Evolutionary conservation across 495 filamentous ascomycete genomes (phyloP), one percentile per base, ranked within the genome.

Genomic region (Rostrohypoxylon terebratum): DNA sequence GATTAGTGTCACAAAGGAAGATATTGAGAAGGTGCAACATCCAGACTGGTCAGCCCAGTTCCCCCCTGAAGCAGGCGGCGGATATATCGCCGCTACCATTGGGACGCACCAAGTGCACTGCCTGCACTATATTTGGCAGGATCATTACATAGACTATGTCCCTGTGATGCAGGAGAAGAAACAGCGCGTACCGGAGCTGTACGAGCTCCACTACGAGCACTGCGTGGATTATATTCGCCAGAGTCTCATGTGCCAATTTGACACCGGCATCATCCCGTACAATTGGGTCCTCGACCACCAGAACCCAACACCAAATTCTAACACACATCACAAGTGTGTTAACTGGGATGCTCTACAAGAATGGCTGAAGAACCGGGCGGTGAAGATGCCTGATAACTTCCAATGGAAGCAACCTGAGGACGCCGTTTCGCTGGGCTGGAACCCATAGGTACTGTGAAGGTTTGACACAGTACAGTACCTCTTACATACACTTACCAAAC

Each of bases 161-260:
- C 57, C 57, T 3, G 31, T 51, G n/a, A 55, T 58, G 18, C 58
- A 63, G 53, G 42, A 28, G 25, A 68, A 71, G 59, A 61, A 59
- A 1, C 63, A 65, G 28, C 14, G 40, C 5, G 63, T 78, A 0
- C 76, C 77, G 6, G 76, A 78, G 61, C 16, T 78, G 44, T 79
- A 78, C 47, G 74, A 79, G 38, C 71, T 60, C 9, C 74, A 77
- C 50, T 79, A 66, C 58, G 73, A 78, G 36, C 75, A 80, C 68
- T 79, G 78, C 47, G 65, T 79, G 6, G 77, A 78, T 34, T 80
- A 79, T 50, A 76, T 79, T 31, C 23, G 78, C n/a, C 77, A 80
- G 63, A 63, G 57, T 34, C 25, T 79, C 8, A 80, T 79, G 78
- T 80, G 78, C 54, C 40, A 78, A 1, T 79, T 77, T 33, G 77